phyloP scores from a whole-genome alignment of 108 stramenopile genomes.

The Chaetoceros muelleri region DNA sequence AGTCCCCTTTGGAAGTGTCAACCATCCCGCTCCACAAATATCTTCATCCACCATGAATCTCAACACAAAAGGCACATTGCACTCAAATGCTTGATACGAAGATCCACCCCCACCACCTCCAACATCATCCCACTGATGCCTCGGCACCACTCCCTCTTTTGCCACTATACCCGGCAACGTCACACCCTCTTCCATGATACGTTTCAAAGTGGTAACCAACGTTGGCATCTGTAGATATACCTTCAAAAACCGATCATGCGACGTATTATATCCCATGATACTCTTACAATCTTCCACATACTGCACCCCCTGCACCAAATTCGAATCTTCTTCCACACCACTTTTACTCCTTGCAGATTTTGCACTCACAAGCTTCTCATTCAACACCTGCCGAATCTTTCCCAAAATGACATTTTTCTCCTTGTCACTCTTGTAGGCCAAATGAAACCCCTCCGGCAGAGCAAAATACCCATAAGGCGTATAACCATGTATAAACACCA shows the following conservation, averaged over 20 bases:
- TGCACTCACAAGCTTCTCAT: slow-evolving; percentile 19
- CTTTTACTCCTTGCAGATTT: slow-evolving; percentile 10
- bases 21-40: slow-evolving; percentile 92
- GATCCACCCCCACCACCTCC: not conserved
- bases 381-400: slow-evolving; percentile 15
- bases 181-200: slow-evolving; percentile 91
- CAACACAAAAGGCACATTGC: slow-evolving; percentile 96
- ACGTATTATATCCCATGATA: slow-evolving; percentile 86
- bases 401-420: slow-evolving; percentile 21
- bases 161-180: slow-evolving; percentile 49
- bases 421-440: slow-evolving; percentile 42
- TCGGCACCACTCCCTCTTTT: slow-evolving; percentile 2
- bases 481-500: slow-evolving; percentile 91
- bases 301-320: slow-evolving; percentile 51
- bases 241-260: slow-evolving; percentile 70
- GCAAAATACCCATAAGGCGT: slow-evolving; percentile 92
- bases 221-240: slow-evolving; percentile 88
- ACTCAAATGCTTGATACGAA: slow-evolving; percentile 76
- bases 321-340: slow-evolving; percentile 1
- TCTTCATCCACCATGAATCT: slow-evolving; percentile 97
- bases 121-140: slow-evolving; percentile 1
- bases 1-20: slow-evolving; percentile 78
- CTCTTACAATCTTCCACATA: slow-evolving; percentile 43
- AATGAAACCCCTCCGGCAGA: slow-evolving; percentile 39
- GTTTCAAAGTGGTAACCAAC: slow-evolving; percentile 82